Percentiles rank a stretch among this genome's conserved stretches.
phyloP scores from a whole-genome alignment of 78 protist genomes.

The Bodo saltans region DNA sequence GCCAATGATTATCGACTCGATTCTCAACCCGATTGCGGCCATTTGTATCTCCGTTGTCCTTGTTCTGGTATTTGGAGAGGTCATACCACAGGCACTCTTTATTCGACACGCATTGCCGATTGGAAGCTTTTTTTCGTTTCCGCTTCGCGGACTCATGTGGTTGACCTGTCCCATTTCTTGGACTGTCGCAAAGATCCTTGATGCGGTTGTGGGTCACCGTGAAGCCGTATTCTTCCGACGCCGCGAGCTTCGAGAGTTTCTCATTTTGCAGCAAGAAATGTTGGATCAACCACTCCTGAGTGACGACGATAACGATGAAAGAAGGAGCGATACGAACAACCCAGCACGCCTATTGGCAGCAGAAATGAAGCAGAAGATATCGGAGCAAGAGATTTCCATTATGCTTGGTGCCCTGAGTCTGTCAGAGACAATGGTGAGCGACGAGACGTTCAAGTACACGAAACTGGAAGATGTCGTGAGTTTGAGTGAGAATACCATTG shows the following conservation, averaged over 20 bases:
- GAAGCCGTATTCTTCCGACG: background rate
- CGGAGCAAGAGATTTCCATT: background rate
- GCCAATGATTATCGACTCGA: background rate
- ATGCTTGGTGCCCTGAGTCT: background rate
- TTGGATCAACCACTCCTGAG: background rate
- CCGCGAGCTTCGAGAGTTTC: background rate
- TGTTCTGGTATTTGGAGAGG: background rate
- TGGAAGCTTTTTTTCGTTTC: background rate
- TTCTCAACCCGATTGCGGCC: background rate
- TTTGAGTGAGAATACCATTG: no score
- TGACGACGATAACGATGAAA: background rate
- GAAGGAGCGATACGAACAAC: background rate
- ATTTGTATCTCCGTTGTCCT: background rate
- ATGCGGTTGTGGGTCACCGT: background rate
- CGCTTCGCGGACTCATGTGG: background rate
- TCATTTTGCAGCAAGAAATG: background rate
- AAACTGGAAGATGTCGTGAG: no score
- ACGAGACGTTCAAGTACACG: no score
- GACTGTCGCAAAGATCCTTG: background rate
- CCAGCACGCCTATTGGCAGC: background rate
- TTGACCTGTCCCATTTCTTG: background rate
- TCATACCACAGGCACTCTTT: background rate
- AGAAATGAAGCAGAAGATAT: background rate
- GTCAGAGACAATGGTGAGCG: no score
- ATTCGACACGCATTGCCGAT: background rate